Evolutionary conservation across 2,329 filamentous ascomycete genomes (phyloP).

Genomic region (Dactylellina parvicollis): DNA sequence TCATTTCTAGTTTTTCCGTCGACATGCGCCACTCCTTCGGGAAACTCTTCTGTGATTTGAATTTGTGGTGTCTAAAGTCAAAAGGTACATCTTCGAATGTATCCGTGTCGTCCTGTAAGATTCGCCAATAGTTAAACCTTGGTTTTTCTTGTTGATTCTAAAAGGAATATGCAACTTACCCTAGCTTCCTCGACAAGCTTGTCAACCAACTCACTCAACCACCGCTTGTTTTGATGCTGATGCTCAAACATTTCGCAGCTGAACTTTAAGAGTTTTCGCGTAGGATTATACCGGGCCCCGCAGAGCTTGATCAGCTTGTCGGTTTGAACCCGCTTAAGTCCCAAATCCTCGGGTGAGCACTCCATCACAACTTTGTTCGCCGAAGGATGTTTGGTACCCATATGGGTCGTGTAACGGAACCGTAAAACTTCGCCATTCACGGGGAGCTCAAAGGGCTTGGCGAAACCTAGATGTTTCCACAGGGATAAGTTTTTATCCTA

Average conservation of each 20-base stretch:
- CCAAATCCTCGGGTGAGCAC: conserved; percentile 78
- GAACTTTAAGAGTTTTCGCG: conserved; percentile 83
- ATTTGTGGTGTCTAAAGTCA: conserved; percentile 76
- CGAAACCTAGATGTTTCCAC: conserved; percentile 70
- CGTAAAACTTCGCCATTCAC: conserved; percentile 76
- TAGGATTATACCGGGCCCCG: conserved; percentile 86
- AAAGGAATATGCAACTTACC: conserved; percentile 61
- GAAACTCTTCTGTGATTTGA: conserved; percentile 70
- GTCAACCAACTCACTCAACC: conserved; percentile 80
- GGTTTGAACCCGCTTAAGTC: conserved; percentile 71
- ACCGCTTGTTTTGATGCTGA: conserved; percentile 96
- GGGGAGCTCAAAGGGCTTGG: conserved; percentile 81
- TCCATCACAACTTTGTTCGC: conserved; percentile 94
- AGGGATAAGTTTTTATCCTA: conserved; percentile 40
- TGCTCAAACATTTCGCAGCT: conserved; percentile 88
- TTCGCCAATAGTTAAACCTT: neutral
- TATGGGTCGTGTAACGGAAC: conserved; percentile 96
- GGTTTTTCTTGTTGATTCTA: neutral
- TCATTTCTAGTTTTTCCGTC: conserved; percentile 65
- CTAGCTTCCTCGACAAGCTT: conserved; percentile 78
- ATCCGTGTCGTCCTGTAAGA: conserved; percentile 73
- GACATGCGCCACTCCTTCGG: conserved; percentile 86
- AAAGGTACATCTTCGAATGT: conserved; percentile 89
- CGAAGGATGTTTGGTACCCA: conserved; percentile 91
- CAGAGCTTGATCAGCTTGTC: conserved; percentile 87